Base-by-base conservation (phyloP, 306 rosid species). In the Elaeagnus macrophylla region DNA sequence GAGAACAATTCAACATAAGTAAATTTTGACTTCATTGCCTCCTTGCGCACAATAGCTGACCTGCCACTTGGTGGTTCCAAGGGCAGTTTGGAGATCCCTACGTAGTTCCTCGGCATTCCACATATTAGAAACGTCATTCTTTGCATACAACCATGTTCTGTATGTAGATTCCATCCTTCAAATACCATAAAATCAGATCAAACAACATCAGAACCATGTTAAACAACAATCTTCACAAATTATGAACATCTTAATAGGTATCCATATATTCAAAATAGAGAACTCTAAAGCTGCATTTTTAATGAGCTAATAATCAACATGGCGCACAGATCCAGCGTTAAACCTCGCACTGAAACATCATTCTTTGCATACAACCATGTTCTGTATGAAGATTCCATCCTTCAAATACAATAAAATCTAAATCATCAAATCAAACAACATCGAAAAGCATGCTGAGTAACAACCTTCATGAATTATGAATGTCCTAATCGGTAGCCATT, bases 41-140 rank as follows among this genome's bases (percentile, higher is more conserved):
- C 37, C 9, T 1, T 16, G 18, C 10, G 18, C 10, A 16, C 10
- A 18, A 25, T 62, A 44, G 45, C 43, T 65, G 60, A 86, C 99
- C 99, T 91, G 99, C 99, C 96, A 91, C 79, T 84, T 87, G 67
- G 99, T 76, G 48, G 99, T 91, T 70, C 96, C 96, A 48, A 87
- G 86, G 12, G 93, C 62, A 57, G 93, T 81, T n/a, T 67, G 85
- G 18, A 91, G 72, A 84, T 91, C 99, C 65, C 95, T 67, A 54
- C 68, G 62, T 10, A 87, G 77, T 66, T 91, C 99, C 15, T 78
- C 82, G 0, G 56, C 12, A 63, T 90, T 70, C 91, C 94, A 87
- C 55, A 75, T 63, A 62, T 69, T 66, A 37, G 81, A 82, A 12
- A 56, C 48, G 63, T 84, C 95, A 49, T 74, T 75, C 63, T 39